A percentile compares a stretch with the other conserved stretches of the same genome.
phyloP scores from a whole-genome alignment of 2,329 filamentous ascomycete species.

The Colletotrichum musicola region DNA sequence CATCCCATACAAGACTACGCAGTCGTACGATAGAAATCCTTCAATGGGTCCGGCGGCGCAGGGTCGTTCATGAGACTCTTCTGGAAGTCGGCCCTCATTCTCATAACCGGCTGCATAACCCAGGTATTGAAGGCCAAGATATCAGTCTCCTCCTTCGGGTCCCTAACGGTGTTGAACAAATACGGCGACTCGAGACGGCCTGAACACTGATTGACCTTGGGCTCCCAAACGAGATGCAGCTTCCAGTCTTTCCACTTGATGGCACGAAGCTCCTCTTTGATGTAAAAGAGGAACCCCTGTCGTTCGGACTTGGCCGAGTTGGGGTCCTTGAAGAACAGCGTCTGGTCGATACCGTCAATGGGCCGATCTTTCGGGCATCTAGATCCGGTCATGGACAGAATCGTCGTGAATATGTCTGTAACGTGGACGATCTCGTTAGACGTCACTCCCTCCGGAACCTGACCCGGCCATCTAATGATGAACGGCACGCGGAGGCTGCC shows the following conservation, averaged over 20 bases:
- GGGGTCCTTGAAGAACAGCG: conserved; percentile 44
- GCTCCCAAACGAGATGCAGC: conserved; percentile 50
- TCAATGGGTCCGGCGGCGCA: conserved; percentile 48
- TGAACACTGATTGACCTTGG: conserved; percentile 49
- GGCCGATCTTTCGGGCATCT: conserved; percentile 44
- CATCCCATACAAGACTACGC: neutral
- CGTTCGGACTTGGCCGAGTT: conserved; percentile 38
- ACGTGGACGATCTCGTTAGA: conserved; percentile 50
- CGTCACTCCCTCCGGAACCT: conserved; percentile 43
- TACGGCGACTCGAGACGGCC: conserved; percentile 50
- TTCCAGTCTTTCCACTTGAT: conserved; percentile 53
- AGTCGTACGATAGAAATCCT: conserved; percentile 38
- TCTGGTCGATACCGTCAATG: conserved; percentile 48
- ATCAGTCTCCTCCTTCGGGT: conserved; percentile 51
- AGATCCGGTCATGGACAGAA: conserved; percentile 44
- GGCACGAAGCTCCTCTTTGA: conserved; percentile 50
- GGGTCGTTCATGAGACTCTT: conserved; percentile 47
- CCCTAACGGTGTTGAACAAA: conserved; percentile 47
- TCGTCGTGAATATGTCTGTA: conserved; percentile 49
- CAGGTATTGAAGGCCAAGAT: conserved; percentile 49
- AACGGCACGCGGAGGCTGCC: conserved; percentile 51
- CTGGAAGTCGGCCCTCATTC: conserved; percentile 44
- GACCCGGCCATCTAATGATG: conserved; percentile 50
- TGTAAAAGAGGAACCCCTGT: conserved; percentile 49
- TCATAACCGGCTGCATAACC: conserved; percentile 49